Base-by-base conservation (phyloP, 108 stramenopile genomes). In the Fragilaria radians region DNA sequence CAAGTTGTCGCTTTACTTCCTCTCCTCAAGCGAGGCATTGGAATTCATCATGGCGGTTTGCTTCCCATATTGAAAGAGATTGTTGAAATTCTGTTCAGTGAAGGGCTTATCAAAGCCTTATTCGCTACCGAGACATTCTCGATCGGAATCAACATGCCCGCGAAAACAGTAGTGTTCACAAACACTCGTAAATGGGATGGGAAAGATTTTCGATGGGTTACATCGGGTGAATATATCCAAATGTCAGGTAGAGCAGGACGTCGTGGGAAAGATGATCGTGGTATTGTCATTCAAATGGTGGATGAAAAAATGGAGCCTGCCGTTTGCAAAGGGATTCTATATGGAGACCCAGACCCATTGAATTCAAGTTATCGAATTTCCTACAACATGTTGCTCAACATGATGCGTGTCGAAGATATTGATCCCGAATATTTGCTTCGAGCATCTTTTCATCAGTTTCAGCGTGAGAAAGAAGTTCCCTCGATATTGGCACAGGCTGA, bases 61-160 rank as follows among this genome's bases (percentile, higher is more conserved):
- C 77, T 99, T 14, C 99, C 99, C 18, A 98, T 98, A 33, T 76
- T 99, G 23, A 99, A 99, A 66, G 99, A 99, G 62, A 93, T 99
- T 73, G 95, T 97, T 28, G 99, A 99, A 67, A 98, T 99, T 63
- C 75, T 99, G 34, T 99, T 99, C 57, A 79, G 86, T 36, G 97
- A 97, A 62, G 93, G 94, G n/a, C 73, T 98, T 2, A 86, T 99
- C 72, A 99, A 99, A 70, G 68, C 82, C 47, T 70, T 99, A 1
- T 98, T 98, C 75, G 97, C 99, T 19, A 99, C 99, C 0, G 99
- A 99, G 60, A 99, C 99, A 2, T 99, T 99, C 65, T 79, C 92
- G 27, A 99, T 99, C 61, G 99, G 99, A 19, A 94, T 99, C 66
- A 99, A 99, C 77, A 98, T 98, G 97, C 98, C 98, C 11, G 99